Evolutionary conservation across 805 yeast species (phyloP), one percentile per base, ranked within the genome.

Genomic region (Pichia exigua): DNA sequence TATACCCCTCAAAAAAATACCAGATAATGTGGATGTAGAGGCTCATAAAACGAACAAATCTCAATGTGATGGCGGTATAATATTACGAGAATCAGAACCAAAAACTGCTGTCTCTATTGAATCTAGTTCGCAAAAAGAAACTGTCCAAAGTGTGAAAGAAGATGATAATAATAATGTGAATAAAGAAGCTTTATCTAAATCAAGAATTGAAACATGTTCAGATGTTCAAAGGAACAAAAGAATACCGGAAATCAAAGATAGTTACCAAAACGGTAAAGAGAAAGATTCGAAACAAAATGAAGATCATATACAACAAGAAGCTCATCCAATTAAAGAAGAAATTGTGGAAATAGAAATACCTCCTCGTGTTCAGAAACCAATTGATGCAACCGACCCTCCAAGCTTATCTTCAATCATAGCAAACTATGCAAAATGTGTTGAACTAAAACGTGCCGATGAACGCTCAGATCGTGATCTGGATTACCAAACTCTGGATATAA

Each of bases 401-500:
- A 62, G 67, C 2, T 53, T 68, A 9, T 54, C 67, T 1, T 53
- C 65, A 2, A 48, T 68, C 53, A 65, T 69, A 27, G 61, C 59
- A 26, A 56, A 61, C 11, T 67, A 61, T 44, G 59, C 67, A 0
- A 43, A 57, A 3, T 55, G 55, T 12, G 32, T 44, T 10, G 52
- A 50, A 21, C 62, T 65, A 32, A 63, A 52, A 59, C 60, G 64
- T 52, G 62, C 59, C 7, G 68, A 64, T 44, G 64, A 58, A n/a
- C 57, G 52, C 44, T 53, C 67, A 6, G 59, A 57, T 20, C 59
- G 70, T 44, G 71, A 68, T 51, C 48, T 69, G 30, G 61, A 70
- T 42, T 63, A 69, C 24, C 62, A 68, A 18, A 69, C 72, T 47
- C 62, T 71, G 8, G 78, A 78, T 52, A 67, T 74, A 9, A 68